phyloP scores from a whole-genome alignment of 164 flowering plant species.

The Pachysandra terminalis region DNA sequence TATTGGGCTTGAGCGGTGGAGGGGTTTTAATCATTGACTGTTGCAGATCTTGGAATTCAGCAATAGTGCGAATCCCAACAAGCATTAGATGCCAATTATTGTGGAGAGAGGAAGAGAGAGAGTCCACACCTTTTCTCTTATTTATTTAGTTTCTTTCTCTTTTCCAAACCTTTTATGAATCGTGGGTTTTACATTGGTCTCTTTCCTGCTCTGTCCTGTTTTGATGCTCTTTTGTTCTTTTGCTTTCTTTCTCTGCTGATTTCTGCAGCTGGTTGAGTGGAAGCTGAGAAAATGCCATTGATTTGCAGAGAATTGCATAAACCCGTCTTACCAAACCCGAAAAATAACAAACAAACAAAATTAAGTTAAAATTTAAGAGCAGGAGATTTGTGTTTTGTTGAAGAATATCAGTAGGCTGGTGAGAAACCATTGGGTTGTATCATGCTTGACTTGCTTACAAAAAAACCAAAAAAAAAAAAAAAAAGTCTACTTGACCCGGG shows the following conservation, averaged over 20 bases:
- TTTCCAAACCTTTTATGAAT: no score
- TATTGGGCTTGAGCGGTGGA: neutral
- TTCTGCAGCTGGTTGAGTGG: neutral
- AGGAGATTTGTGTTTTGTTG: no score
- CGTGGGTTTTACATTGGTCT: neutral
- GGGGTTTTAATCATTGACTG: conserved; percentile 6
- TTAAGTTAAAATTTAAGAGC: neutral
- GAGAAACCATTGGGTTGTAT: no score
- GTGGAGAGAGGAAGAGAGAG: conserved; percentile 18
- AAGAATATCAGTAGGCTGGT: no score
- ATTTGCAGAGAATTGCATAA: neutral
- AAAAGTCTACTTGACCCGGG: no score
- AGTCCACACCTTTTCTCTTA: no score
- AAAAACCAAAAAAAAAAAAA: no score
- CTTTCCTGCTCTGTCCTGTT: neutral
- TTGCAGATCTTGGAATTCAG: conserved; percentile 57
- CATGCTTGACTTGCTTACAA: no score
- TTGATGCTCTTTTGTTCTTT: neutral
- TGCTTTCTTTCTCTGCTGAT: no score
- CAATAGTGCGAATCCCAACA: conserved; percentile 65
- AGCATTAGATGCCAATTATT: conserved; percentile 74
- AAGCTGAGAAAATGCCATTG: neutral
- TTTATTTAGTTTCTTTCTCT: no score
- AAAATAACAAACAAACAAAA: neutral
- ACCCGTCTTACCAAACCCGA: neutral